These are phyloP conservation scores for Globisporangium paroecandrum DNA, from an alignment of 352 stramenopile genomes.

Conservation along the genomic window DNA sequence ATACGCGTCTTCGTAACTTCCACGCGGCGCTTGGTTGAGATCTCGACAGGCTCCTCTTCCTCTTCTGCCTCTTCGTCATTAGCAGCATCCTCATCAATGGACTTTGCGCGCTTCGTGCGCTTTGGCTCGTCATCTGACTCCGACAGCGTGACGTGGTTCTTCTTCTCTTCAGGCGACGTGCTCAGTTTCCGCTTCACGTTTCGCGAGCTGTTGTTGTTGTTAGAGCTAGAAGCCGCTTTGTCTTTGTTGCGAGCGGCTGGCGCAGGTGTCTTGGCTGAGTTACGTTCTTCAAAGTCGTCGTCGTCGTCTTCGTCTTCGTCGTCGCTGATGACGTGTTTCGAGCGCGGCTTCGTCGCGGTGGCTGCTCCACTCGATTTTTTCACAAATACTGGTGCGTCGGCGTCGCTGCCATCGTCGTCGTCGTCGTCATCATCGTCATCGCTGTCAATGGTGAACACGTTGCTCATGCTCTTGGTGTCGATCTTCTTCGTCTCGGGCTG, in stretches of 20 bases:
- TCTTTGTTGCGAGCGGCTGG: neutral
- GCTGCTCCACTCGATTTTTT: constrained; percentile 29
- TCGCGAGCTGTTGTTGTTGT: constrained; percentile 11
- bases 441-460: constrained; percentile 69
- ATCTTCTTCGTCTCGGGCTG: constrained; percentile 35
- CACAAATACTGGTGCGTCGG: constrained; percentile 65
- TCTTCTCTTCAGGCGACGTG: constrained; percentile 25
- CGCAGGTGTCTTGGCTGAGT: constrained; percentile 16
- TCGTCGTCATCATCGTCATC: constrained; percentile 54
- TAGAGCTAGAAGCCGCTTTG: neutral
- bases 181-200: constrained; percentile 51
- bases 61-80: constrained; percentile 14
- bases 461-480: constrained; percentile 47
- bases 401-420: constrained; percentile 45
- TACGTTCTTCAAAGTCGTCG: constrained; percentile 8
- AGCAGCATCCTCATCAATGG: constrained; percentile 7
- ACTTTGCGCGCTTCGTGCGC: constrained; percentile 18
- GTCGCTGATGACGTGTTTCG: constrained; percentile 65
- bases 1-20: constrained; percentile 71
- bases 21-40: constrained; percentile 49
- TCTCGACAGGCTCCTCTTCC: constrained; percentile 3
- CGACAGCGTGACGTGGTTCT: neutral
- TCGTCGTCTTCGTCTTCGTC: constrained; percentile 63
- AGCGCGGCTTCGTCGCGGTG: constrained; percentile 21
- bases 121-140: constrained; percentile 12